These are phyloP conservation scores for Hawksworthiomyces lignivorus DNA, from an alignment of 2,329 filamentous ascomycete species.

Conservation along the genomic window DNA sequence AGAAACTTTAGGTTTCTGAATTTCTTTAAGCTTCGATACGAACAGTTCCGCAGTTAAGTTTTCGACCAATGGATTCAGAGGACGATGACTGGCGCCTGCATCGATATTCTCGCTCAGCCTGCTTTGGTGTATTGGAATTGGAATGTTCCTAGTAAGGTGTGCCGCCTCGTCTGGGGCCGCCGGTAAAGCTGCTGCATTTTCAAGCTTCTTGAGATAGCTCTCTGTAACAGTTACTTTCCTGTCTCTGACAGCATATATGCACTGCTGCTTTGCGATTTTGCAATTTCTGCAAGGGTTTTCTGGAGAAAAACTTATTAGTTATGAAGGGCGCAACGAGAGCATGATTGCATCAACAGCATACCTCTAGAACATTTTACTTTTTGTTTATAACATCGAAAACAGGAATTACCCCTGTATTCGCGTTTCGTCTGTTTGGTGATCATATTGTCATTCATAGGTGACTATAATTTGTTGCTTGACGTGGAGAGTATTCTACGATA, in stretches of 20 bases:
- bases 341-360: no score
- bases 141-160: no score
- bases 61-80: neutral
- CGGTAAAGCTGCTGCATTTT: neutral
- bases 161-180: neutral
- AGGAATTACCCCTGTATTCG: slow-evolving; percentile 7
- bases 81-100: no score
- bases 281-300: slow-evolving; percentile 4
- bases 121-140: no score
- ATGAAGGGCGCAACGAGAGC: no score
- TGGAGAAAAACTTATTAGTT: no score
- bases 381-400: slow-evolving; percentile 8
- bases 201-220: neutral
- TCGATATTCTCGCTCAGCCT: no score
- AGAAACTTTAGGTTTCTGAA: slow-evolving; percentile 1
- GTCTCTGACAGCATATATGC: slow-evolving; percentile 4
- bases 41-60: slow-evolving; percentile 1
- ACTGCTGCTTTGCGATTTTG: neutral
- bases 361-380: slow-evolving; percentile 7
- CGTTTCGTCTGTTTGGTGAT: neutral
- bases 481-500: no score
- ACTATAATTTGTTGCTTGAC: no score
- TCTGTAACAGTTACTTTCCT: slow-evolving; percentile 1
- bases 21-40: slow-evolving; percentile 6
- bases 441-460: no score